These are phyloP conservation scores for Madurella fahalii DNA, from an alignment of 2,329 filamentous ascomycete species.

Conservation along the genomic window DNA sequence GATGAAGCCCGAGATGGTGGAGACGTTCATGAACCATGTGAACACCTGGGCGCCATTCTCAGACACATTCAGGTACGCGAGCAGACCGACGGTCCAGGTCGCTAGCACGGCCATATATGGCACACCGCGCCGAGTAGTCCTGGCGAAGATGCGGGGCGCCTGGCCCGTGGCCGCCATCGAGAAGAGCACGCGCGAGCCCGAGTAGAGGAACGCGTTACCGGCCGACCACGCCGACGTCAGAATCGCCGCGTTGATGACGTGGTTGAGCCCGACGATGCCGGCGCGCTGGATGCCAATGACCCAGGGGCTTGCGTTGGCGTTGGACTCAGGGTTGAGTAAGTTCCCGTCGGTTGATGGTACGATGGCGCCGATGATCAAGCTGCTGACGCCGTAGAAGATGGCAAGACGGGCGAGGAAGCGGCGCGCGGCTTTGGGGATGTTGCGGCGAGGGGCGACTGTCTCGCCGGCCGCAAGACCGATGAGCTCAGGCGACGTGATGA, in stretches of 20 bases:
- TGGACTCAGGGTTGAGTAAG: constrained; percentile 52
- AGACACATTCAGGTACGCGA: constrained; percentile 67
- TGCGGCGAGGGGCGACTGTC: constrained; percentile 58
- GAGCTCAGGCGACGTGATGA: constrained; percentile 60
- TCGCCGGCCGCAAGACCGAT: constrained; percentile 60
- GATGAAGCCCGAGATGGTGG: constrained; percentile 58
- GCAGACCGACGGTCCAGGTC: constrained; percentile 57
- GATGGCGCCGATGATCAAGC: constrained; percentile 57
- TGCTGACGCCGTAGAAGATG: constrained; percentile 60
- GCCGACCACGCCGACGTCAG: constrained; percentile 63
- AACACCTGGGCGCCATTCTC: constrained; percentile 61
- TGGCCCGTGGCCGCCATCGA: constrained; percentile 64
- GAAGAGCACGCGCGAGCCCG: constrained; percentile 65
- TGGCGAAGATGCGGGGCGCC: constrained; percentile 58
- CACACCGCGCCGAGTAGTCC: constrained; percentile 58
- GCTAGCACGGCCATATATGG: constrained; percentile 52
- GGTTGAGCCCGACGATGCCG: constrained; percentile 59
- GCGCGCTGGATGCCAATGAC: constrained; percentile 64
- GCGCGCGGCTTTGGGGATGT: constrained; percentile 61
- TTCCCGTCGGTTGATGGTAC: constrained; percentile 61
- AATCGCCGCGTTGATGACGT: constrained; percentile 65
- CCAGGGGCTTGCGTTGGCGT: constrained; percentile 59
- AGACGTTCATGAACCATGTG: constrained; percentile 68
- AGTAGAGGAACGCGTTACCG: constrained; percentile 60
- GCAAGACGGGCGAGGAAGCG: constrained; percentile 60